Evolutionary conservation across 805 yeast genomes (phyloP).

Genomic region (Aciculoconidium aculeatum): DNA sequence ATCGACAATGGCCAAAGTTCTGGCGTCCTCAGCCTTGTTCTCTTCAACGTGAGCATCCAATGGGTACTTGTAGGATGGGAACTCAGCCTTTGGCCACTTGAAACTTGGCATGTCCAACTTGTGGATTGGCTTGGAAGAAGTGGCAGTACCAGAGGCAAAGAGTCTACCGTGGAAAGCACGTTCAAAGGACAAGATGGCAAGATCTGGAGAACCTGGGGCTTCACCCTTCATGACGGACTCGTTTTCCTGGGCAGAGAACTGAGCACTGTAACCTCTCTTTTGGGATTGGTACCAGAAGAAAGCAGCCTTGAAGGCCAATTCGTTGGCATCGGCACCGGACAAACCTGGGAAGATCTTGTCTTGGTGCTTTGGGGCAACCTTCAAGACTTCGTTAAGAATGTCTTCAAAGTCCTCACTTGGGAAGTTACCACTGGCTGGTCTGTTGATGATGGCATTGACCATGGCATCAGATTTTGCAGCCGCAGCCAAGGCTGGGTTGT

Average conservation of each 20-base stretch:
- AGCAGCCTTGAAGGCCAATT: slow-evolving; percentile 84
- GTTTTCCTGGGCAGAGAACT: slow-evolving; percentile 65
- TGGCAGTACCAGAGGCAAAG: slow-evolving; percentile 85
- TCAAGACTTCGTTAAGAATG: slow-evolving; percentile 42
- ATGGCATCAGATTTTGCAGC: slow-evolving; percentile 65
- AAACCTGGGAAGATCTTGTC: slow-evolving; percentile 71
- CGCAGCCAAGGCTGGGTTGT: slow-evolving; percentile 68
- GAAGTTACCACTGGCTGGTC: slow-evolving; percentile 70
- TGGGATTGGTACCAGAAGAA: slow-evolving; percentile 71
- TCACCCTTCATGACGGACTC: slow-evolving; percentile 69
- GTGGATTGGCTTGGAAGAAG: slow-evolving; percentile 93
- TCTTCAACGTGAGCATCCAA: slow-evolving; percentile 57
- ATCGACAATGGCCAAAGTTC: slow-evolving; percentile 76
- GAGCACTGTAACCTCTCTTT: slow-evolving; percentile 57
- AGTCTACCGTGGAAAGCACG: slow-evolving; percentile 93
- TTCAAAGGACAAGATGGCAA: slow-evolving; percentile 81
- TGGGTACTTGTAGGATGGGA: slow-evolving; percentile 82
- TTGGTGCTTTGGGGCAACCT: slow-evolving; percentile 77
- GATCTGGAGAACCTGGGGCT: slow-evolving; percentile 84
- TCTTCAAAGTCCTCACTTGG: slow-evolving; percentile 57
- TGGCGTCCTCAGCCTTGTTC: slow-evolving; percentile 72
- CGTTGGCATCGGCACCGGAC: slow-evolving; percentile 86
- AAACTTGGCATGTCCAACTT: slow-evolving; percentile 90
- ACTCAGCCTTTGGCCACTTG: slow-evolving; percentile 95
- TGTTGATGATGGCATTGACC: slow-evolving; percentile 68